These are phyloP conservation scores for Talaromyces liani DNA, from an alignment of 495 filamentous ascomycete genomes.

Conservation along the genomic window DNA sequence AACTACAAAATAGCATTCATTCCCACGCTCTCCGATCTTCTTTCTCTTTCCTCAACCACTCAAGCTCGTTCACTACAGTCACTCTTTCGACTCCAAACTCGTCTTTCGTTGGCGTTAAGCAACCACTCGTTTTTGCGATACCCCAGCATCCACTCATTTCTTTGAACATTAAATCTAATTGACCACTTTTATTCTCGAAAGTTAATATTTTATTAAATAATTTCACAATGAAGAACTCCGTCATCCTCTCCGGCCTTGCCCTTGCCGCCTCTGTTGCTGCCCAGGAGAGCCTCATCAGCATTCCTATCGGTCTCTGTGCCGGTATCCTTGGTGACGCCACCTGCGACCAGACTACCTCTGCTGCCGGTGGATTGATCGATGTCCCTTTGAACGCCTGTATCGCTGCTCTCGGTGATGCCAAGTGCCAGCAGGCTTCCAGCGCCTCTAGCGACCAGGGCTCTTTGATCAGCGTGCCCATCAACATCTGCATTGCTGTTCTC, in stretches of 20 bases:
- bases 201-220: background rate
- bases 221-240: slow-evolving; percentile 24
- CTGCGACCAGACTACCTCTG: slow-evolving; percentile 16
- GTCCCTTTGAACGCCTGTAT: slow-evolving; percentile 22
- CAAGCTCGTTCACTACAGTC: background rate
- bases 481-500: slow-evolving; percentile 22
- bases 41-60: background rate
- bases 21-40: background rate
- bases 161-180: background rate
- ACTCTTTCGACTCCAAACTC: slow-evolving; percentile 6
- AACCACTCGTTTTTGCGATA: slow-evolving; percentile 21
- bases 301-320: slow-evolving; percentile 21
- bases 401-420: slow-evolving; percentile 21
- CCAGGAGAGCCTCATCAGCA: slow-evolving; percentile 17
- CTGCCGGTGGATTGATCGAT: slow-evolving; percentile 20
- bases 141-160: slow-evolving; percentile 18
- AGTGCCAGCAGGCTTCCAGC: slow-evolving; percentile 22
- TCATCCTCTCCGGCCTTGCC: slow-evolving; percentile 20
- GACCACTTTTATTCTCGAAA: background rate
- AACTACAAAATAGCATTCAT: slow-evolving; percentile 2
- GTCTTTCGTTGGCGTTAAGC: slow-evolving; percentile 6
- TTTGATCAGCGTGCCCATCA: slow-evolving; percentile 25
- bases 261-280: slow-evolving; percentile 19
- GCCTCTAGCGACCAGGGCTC: slow-evolving; percentile 14
- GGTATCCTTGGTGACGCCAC: slow-evolving; percentile 20